Base-by-base conservation (phyloP, 257 asterid genomes). In the Schizonepeta tenuifolia region DNA sequence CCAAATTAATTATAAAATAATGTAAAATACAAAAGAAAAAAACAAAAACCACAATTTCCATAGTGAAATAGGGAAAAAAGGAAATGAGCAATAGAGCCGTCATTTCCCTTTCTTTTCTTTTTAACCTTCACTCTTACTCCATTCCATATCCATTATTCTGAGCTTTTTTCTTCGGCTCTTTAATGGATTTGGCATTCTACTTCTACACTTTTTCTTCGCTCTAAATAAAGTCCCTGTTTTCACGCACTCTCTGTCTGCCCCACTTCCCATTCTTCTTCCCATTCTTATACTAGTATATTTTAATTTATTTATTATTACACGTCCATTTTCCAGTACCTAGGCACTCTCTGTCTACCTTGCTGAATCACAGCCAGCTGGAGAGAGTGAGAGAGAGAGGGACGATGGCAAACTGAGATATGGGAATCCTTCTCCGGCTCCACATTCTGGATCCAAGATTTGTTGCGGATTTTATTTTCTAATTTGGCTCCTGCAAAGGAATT, bases 371-470 rank as follows among this genome's bases (percentile, higher is more conserved):
- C 80, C 78, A 77, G 75, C 78, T 77, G 75, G 78, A 70, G 65
- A 26, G 56, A 1, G 46, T 54, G 71, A 70, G 65, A 70, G 67
- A 33, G 36, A 31, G 36, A 5, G 36, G 36, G 31, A 51, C 20
- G 69, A 49, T 24, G 72, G 49, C 56, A 53, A 24, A 12, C 70
- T 67, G 77, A 71, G 67, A 15, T 65, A 79, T 65, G 80, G 10
- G 61, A 67, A 70, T 82, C 75, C 70, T 40, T 31, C 77, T 67
- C 53, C 76, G 61, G 82, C 78, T 70, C 74, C 55, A 62, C 70
- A 41, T 80, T 80, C 70, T 76, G 88, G 90, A 84, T 89, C 96
- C 85, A 50, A 65, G 74, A 14, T 77, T 79, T 56, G 38, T 57
- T 51, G 54, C 12, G 59, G 60, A 35, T 69, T 55, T 40, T 21